Conservation (phyloP, 2,329 filamentous ascomycete species). For the Zymoseptoria passerinii region DNA sequence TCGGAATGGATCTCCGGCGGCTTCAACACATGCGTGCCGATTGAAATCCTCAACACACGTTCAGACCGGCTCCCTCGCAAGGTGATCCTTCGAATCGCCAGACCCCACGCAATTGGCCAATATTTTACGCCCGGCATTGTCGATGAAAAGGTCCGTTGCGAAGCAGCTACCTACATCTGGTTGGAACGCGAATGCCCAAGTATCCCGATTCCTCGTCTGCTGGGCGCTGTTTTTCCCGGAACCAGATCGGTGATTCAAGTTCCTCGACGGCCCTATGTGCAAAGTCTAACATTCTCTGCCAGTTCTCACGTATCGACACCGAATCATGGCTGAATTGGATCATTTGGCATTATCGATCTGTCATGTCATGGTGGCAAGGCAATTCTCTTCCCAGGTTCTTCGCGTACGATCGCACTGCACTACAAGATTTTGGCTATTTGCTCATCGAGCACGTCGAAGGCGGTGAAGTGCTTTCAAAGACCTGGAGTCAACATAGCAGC, state of each 20-base stretch:
- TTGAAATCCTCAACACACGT: background rate
- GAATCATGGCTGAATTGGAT: conserved; percentile 5
- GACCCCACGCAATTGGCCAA: conserved; percentile 28
- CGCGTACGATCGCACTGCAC: conserved; percentile 1
- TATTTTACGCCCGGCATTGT: conserved; percentile 32
- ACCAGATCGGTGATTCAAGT: background rate
- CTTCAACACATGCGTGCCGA: conserved; percentile 3
- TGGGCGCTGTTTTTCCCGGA: conserved; percentile 29
- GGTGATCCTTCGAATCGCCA: conserved; percentile 6
- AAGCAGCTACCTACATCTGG: conserved; percentile 36
- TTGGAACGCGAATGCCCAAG: conserved; percentile 32
- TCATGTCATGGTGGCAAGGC: conserved; percentile 1
- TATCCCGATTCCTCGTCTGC: conserved; percentile 31
- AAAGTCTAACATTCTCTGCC: background rate
- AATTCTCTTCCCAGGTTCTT: conserved; percentile 5
- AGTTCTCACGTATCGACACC: conserved; percentile 7
- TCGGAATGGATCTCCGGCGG: conserved; percentile 1
- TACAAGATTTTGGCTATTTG: conserved; percentile 5
- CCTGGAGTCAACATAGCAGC: conserved; percentile 2
- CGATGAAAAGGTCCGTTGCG: conserved; percentile 37
- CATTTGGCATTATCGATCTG: conserved; percentile 3
- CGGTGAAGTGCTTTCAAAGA: conserved; percentile 7
- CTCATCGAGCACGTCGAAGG: conserved; percentile 7
- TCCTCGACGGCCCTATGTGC: no score
- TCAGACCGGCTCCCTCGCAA: background rate